phyloP scores from a whole-genome alignment of 768 basidiomycete species.

The Termitomyces titanicus region DNA sequence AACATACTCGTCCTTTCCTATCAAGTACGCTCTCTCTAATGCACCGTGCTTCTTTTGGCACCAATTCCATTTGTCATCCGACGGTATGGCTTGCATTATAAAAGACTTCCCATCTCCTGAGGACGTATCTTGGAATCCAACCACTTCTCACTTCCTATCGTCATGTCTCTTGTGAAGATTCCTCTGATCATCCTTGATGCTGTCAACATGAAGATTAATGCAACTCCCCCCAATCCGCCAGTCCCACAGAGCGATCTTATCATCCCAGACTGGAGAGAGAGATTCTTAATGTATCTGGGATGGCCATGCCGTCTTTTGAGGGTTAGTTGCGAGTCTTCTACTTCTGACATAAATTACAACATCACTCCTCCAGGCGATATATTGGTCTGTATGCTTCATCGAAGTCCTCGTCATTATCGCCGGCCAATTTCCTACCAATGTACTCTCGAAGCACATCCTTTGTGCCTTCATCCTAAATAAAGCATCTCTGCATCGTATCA shows the following conservation, averaged over 20 bases:
- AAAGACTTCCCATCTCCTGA: not conserved
- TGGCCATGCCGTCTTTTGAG: slow-evolving; percentile 25
- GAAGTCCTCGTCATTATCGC: slow-evolving; percentile 29
- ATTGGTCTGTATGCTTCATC: slow-evolving; percentile 22
- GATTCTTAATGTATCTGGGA: slow-evolving; percentile 25
- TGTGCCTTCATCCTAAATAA: slow-evolving; percentile 10
- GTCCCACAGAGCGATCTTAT: slow-evolving; percentile 17
- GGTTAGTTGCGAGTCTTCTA: slow-evolving; percentile 14
- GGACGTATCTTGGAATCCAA: not conserved
- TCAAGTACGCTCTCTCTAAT: slow-evolving; percentile 4
- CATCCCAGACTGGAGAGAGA: slow-evolving; percentile 31
- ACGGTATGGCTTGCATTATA: not conserved
- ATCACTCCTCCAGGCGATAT: slow-evolving; percentile 19
- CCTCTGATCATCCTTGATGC: slow-evolving; percentile 32
- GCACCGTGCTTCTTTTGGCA: slow-evolving; percentile 3
- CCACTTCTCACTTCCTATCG: not conserved
- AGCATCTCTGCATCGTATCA: slow-evolving; percentile 13
- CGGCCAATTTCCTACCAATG: slow-evolving; percentile 10
- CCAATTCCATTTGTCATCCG: not conserved
- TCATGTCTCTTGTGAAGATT: slow-evolving; percentile 28
- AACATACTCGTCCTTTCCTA: not conserved
- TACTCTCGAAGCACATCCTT: slow-evolving; percentile 18
- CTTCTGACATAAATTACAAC: not conserved
- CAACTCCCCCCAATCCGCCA: slow-evolving; percentile 32
- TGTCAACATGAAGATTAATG: slow-evolving; percentile 33